These are phyloP conservation scores for Aspergillus bridgeri DNA, from an alignment of 495 filamentous ascomycete species.

Conservation along the genomic window DNA sequence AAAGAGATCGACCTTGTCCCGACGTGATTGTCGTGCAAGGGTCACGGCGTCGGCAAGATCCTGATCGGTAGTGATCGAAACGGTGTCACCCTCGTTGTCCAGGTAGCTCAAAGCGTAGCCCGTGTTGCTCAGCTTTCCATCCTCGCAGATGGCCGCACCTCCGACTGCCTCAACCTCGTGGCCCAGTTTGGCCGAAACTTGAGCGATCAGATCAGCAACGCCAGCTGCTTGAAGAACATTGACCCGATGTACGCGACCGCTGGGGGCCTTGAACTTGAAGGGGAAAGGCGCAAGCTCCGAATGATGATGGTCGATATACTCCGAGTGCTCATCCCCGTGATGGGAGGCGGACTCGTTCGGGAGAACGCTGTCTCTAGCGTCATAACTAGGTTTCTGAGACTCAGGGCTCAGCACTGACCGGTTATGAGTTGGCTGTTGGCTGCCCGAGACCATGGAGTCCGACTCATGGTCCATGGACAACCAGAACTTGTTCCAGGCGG, in stretches of 20 bases:
- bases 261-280: conserved; percentile 99
- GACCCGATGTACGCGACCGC: conserved; percentile 88
- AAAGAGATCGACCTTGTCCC: conserved; percentile 95
- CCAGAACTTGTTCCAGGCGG: conserved; percentile 99
- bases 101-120: conserved; percentile 95
- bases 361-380: conserved; percentile 76
- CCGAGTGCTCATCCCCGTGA: conserved; percentile 74
- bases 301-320: conserved; percentile 51
- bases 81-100: conserved; percentile 95
- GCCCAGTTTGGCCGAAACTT: conserved; percentile 82
- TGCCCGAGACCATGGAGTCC: conserved; percentile 93
- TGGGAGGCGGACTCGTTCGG: conserved; percentile 95
- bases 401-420: conserved; percentile 78
- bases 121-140: conserved; percentile 72
- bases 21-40: conserved; percentile 68
- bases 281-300: conserved; percentile 76
- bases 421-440: conserved; percentile 63
- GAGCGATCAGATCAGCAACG: conserved; percentile 73
- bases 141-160: conserved; percentile 66
- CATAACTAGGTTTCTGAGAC: conserved; percentile 54
- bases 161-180: conserved; percentile 83
- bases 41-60: conserved; percentile 89
- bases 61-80: conserved; percentile 93
- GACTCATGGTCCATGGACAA: conserved; percentile 93
- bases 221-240: conserved; percentile 80